Evolutionary conservation across 768 basidiomycete species (phyloP), one percentile per base, ranked within the genome.

Genomic region (Tylopilus rubrobrunneus): DNA sequence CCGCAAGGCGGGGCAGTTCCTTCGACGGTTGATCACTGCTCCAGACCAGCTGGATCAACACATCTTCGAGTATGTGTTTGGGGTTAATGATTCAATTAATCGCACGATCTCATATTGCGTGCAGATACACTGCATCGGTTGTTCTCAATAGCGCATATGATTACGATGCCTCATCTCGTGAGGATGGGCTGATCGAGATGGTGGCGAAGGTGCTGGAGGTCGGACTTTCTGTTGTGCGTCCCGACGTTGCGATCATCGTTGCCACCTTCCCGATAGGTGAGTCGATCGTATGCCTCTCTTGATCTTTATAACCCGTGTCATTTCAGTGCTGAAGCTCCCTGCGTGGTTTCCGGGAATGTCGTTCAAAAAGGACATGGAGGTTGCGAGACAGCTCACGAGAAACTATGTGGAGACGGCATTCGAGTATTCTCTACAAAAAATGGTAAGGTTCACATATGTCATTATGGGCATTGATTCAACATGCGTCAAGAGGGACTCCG

Each of bases 21-120:
- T 34, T 6, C 11, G 6, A 34, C 34, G 5, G 14, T 14, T 34
- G 34, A 3, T 34, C 12, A 34, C 12, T 34, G 34, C 59, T 7
- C 71, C 73, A 28, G 68, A 71, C 7, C 56, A 66, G 21, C 53
- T 51, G 5, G 19, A 27, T 7, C 12, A 36, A 21, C 36, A 40
- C 12, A 1, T 40, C 4, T 46, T 46, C 28, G 36, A 40, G 21
- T 69, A 72, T 37, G 50, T 73, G 11, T 61, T 66, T 27, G 67
- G 14, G 4, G 14, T 34, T 8, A 31, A 31, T 71, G 73, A 5
- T 23, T 17, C 14, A 29, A 3, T 36, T 7, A 15, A 4, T 9
- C 8, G 37, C 5, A 23, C 7, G 19, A 14, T 5, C 7, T 51
- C 15, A 43, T 25, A 9, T 15, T 9, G 14, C 7, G 5, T 31